A percentile compares a stretch with the other conserved stretches of the same genome.
Evolutionary conservation across 106 monocot genomes (phyloP).

Genomic region (Iris macrosiphon): DNA sequence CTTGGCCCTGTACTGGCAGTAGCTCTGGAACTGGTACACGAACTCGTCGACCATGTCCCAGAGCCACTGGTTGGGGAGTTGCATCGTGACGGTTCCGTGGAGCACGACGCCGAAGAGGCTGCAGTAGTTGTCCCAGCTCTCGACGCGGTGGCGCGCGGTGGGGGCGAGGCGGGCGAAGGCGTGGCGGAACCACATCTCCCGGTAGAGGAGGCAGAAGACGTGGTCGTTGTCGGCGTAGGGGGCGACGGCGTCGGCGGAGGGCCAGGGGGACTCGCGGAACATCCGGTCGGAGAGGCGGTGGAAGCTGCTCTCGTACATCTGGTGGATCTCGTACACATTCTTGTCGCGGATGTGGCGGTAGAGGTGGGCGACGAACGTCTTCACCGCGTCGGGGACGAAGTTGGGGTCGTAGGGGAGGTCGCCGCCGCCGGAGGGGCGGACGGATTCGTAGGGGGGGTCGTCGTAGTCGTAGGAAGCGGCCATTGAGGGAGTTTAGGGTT

Average conservation of each 20-base stretch:
- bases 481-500: constrained; percentile 1
- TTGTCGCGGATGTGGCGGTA: constrained; percentile 96
- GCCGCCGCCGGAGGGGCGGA: not conserved
- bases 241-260: constrained; percentile 80
- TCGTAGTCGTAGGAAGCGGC: constrained; percentile 46
- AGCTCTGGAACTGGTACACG: constrained; percentile 94
- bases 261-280: constrained; percentile 93
- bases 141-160: constrained; percentile 61
- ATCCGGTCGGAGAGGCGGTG: constrained; percentile 75
- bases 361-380: constrained; percentile 94
- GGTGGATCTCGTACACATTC: constrained; percentile 98
- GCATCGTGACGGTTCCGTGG: constrained; percentile 94
- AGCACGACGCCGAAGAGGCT: constrained; percentile 88
- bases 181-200: constrained; percentile 95
- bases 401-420: constrained; percentile 65
- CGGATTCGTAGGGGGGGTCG: constrained; percentile 22
- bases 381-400: constrained; percentile 95
- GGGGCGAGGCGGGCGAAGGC: constrained; percentile 51
- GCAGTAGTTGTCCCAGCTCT: constrained; percentile 98
- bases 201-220: constrained; percentile 94
- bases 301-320: constrained; percentile 97
- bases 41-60: constrained; percentile 99
- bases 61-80: constrained; percentile 97
- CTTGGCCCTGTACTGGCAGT: constrained; percentile 91
- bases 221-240: constrained; percentile 95